A percentile compares a stretch with the other conserved stretches of the same genome.
phyloP scores from a whole-genome alignment of 257 asterid genomes.

The Solanum virginianum region DNA sequence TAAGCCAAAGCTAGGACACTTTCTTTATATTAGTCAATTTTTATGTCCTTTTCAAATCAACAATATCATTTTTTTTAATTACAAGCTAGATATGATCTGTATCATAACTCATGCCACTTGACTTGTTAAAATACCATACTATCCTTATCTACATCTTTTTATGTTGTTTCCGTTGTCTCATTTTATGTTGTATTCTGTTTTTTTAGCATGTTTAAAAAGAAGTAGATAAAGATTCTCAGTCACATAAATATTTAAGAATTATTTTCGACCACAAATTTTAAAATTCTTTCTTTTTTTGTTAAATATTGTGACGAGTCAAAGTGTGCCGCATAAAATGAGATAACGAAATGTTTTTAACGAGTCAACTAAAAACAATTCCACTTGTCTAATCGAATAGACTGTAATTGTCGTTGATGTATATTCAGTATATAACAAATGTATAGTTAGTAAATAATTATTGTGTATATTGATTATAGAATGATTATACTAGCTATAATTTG shows the following conservation, averaged over 20 bases:
- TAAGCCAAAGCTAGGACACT: not conserved
- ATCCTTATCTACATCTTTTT: not conserved
- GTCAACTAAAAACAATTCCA: too few species aligned
- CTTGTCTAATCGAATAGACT: not conserved
- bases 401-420: not conserved
- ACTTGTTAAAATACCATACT: conserved; percentile 6
- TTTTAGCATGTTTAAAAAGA: too few species aligned
- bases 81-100: conserved; percentile 17
- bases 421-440: not conserved
- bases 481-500: not conserved
- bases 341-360: not conserved
- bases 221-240: too few species aligned
- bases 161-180: too few species aligned
- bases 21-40: conserved; percentile 22
- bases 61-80: conserved; percentile 8
- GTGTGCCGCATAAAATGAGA: too few species aligned
- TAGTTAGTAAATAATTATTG: not conserved
- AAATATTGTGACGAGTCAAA: too few species aligned
- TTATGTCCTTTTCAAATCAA: conserved; percentile 33
- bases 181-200: too few species aligned
- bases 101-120: not conserved
- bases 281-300: too few species aligned
- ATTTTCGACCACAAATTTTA: too few species aligned
- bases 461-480: too few species aligned
- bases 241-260: too few species aligned